Percentiles rank a stretch among this genome's conserved stretches.
These are phyloP conservation scores for Sugiyamaella americana DNA, from an alignment of 805 yeast species.

Conservation along the genomic window DNA sequence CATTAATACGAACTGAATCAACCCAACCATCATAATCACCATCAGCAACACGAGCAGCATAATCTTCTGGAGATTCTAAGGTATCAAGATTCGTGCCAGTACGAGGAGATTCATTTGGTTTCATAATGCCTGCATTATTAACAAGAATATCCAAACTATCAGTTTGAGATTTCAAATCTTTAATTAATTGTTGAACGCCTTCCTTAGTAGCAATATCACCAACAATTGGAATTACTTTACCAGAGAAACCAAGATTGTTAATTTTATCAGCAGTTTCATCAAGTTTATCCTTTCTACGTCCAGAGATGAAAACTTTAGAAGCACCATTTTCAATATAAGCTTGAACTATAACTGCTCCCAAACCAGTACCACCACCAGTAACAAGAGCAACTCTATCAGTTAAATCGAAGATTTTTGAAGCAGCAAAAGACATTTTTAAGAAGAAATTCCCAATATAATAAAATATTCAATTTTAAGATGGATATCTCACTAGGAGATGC, in stretches of 20 bases:
- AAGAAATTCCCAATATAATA: too few species aligned
- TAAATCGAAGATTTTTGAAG: slow-evolving; percentile 47
- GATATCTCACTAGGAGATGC: too few species aligned
- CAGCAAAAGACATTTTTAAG: slow-evolving; percentile 11
- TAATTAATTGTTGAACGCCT: slow-evolving; percentile 13
- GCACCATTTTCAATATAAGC: slow-evolving; percentile 72
- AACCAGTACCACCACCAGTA: slow-evolving; percentile 75
- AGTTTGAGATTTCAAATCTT: slow-evolving; percentile 4
- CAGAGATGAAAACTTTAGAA: slow-evolving; percentile 50
- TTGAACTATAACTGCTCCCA: slow-evolving; percentile 64
- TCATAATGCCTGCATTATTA: slow-evolving; percentile 3
- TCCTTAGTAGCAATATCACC: slow-evolving; percentile 12
- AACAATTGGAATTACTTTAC: slow-evolving; percentile 14
- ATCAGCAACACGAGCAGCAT: slow-evolving; percentile 8
- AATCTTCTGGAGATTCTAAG: slow-evolving; percentile 7
- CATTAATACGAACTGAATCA: slow-evolving; percentile 9
- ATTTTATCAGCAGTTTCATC: slow-evolving; percentile 37
- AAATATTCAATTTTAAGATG: too few species aligned
- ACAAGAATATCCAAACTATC: slow-evolving; percentile 3
- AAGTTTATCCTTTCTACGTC: slow-evolving; percentile 48
- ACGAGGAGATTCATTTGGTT: not conserved
- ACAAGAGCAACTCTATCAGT: slow-evolving; percentile 66
- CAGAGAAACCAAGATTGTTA: slow-evolving; percentile 13
- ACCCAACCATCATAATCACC: slow-evolving; percentile 14
- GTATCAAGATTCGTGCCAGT: not conserved